Base-by-base conservation (phyloP, 179 eudicot genomes). In the Corrigiola litoralis region DNA sequence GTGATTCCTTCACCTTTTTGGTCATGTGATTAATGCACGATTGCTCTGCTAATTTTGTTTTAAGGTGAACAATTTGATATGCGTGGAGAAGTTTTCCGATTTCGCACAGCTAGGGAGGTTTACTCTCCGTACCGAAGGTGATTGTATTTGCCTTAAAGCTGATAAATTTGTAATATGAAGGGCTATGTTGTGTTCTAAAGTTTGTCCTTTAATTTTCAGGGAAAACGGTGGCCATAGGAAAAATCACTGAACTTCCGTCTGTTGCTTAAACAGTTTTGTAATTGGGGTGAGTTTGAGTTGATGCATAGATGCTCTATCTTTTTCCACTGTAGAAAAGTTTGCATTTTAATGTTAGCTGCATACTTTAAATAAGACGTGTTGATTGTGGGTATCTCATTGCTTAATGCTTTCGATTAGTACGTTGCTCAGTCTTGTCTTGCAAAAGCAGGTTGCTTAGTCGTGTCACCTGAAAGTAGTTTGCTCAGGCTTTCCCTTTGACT, bases 111-210 rank as follows among this genome's bases (percentile, higher is more conserved):
- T 92, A 36, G 98, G 98, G 65, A 75, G 96, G 72, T 92, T 92
- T 71, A 92, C 98, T 66, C 96, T 89, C 49, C 89, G 98, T 36
- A 87, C 96, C n/a, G 95, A 92, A 89, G 98, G 98, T 92, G 60
- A 70, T 65, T 8, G 2, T 12, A 58, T 32, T 64, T 49, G 31
- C 70, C 48, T 34, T 4, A 32, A 16, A 13, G 47, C 54, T 53
- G 44, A 25, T 63, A 44, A 61, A 36, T 55, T 53, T 40, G 61
- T 11, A 28, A 27, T 63, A 6, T 42, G n/a, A 10, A 4, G 13
- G 44, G 11, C 20, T 27, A 5, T 37, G 6, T 18, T 49, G 5
- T 20, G 8, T 11, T 45, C 28, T 65, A 53, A 70, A 4, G 1
- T 36, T 33, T 20, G 41, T 33, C 28, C 23, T 51, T 46, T 59